Percentiles rank a stretch among this genome's conserved stretches.
These are phyloP conservation scores for Alternaria metachromatica DNA, from an alignment of 2,329 filamentous ascomycete species.

Conservation along the genomic window DNA sequence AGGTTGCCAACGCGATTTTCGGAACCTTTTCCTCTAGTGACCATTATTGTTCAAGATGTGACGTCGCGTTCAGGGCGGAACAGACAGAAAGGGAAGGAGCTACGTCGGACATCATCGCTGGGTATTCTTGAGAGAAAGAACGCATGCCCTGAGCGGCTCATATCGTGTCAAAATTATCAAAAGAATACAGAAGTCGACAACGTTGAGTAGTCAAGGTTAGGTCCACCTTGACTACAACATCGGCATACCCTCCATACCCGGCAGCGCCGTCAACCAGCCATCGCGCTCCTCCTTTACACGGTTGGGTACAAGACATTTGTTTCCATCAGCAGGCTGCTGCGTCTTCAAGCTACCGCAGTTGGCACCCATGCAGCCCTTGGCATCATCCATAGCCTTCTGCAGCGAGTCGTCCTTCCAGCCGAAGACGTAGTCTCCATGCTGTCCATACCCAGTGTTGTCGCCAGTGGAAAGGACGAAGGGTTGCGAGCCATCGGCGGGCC, in stretches of 20 bases:
- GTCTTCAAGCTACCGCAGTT: conserved; percentile 34
- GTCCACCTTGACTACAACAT: not conserved
- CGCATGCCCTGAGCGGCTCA: no score
- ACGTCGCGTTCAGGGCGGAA: no score
- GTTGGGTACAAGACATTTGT: conserved; percentile 30
- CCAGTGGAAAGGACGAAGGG: conserved; percentile 36
- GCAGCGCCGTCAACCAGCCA: conserved; percentile 28
- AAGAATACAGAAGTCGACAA: no score
- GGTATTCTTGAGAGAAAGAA: no score
- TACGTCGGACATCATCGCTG: no score
- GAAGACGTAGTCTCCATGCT: conserved; percentile 40
- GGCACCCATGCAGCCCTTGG: conserved; percentile 37
- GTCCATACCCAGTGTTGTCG: conserved; percentile 31
- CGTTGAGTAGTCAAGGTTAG: no score
- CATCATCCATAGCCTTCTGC: conserved; percentile 41
- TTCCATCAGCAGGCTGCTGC: conserved; percentile 28
- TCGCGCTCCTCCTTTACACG: conserved; percentile 34
- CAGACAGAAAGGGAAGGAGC: no score
- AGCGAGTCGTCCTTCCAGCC: conserved; percentile 40
- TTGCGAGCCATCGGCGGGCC: conserved; percentile 37
- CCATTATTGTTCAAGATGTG: no score
- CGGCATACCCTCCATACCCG: conserved; percentile 24
- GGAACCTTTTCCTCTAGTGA: no score
- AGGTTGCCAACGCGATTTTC: no score
- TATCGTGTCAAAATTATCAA: no score